Evolutionary conservation across 2,329 filamentous ascomycete genomes (phyloP), one percentile per base, ranked within the genome.

Genomic region (Diaporthe longicolla): DNA sequence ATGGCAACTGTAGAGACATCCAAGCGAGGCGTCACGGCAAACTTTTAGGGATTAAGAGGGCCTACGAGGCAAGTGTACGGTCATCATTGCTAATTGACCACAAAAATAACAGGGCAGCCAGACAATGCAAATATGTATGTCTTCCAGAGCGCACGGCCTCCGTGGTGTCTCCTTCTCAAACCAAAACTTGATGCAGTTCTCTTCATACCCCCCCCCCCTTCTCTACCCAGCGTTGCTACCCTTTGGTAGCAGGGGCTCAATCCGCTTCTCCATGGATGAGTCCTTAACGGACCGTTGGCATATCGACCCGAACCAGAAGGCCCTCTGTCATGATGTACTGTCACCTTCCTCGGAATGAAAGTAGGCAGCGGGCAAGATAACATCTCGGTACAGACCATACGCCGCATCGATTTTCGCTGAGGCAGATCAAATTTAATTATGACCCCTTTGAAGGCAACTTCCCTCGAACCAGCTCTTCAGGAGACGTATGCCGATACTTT

Each of bases 271-370:
- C 86, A 87, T 93, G 90, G 89, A 90, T 88, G 85, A 87, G 89
- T 88, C 85, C 87, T 92, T 93, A 94, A 94, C 93, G 93, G 93
- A 94, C 91, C 93, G 91, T 93, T 94, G 93, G 93, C 82, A 95
- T 87, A 93, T 85, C 78, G 86, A 77, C 76, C 80, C 81, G 81
- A 79, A 73, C 77, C 78, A 83, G 83, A 84, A 85, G 83, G 82
- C 83, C 79, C 74, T 77, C 80, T 82, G 80, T 75, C 77, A 77
- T 77, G 81, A 76, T 78, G 77, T 78, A 58, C 77, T 76, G 77
- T 79, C 77, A 73, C 80, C 79, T 78, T 81, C 79, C 79, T 77
- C 77, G 78, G 80, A 80, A 78, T 78, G 78, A 63, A 61, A 63
- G 76, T 82, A 81, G 82, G 79, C 81, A 81, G 78, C 76, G 79